Evolutionary conservation across 2,329 filamentous ascomycete genomes (phyloP), one percentile per base, ranked within the genome.

Genomic region (Pseudohalonectria lignicola): DNA sequence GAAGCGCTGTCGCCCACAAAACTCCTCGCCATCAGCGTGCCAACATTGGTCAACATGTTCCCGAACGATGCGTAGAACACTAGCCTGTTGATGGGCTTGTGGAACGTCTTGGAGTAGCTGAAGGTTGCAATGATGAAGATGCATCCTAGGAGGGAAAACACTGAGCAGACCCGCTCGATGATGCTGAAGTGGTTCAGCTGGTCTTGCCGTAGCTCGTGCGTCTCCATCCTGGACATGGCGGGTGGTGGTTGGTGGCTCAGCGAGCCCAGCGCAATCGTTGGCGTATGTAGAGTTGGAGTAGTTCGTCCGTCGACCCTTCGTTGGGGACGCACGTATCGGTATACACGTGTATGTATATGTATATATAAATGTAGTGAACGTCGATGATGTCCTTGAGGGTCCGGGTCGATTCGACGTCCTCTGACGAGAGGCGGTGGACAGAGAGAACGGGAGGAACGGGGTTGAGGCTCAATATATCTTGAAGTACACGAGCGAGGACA

Each of bases 31-130:
- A 90, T 84, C 25, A 90, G 57, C 0, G 85, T 87, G 1, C 79
- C 84, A 15, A 86, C 70, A 54, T 86, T 90, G 43, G 75, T 76
- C 57, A 87, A 66, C 48, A 90, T 68, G 51, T 94, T 93, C 8
- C 85, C 86, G 51, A 85, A 82, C 0, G 82, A 82, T 6, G 86
- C 85, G 54, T 82, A 92, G 56, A 93, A 90, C 9, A 90, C 79
- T 0, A 93, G 68, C 15, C 86, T 71, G 52, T 92, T 92, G 61
- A 92, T 87, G n/a, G 85, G 82, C 52, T 87, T 90, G 50, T 83
- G 82, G 53, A 92, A 92, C 5, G 70, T 69, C 13, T 67, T 69
- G 23, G 79, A 84, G n/a, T 59, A 56, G 21, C 73, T 60, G 52
- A 88, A 92, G 3, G 82, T 87, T 39, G 65, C 48, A 39, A 90